Base-by-base conservation (phyloP, 2,329 filamentous ascomycete genomes). In the Ophiocordyceps unilateralis region DNA sequence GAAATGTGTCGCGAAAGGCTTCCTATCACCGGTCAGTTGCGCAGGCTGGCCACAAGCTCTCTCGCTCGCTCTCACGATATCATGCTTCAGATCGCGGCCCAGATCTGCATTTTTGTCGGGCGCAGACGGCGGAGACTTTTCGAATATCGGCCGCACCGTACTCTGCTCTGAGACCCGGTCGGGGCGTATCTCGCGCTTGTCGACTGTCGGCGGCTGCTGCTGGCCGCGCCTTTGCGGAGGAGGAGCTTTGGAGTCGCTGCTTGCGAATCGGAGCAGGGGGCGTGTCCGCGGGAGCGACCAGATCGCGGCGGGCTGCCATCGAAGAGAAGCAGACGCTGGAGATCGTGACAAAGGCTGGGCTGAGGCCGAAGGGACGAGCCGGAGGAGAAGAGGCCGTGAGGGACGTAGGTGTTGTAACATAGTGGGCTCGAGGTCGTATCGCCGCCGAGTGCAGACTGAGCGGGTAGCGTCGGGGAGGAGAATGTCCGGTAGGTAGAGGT, bases 1-100 rank as follows among this genome's bases (percentile, higher is more conserved):
- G 72, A 55, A 87, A 81, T 1, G 81, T 82, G 14, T 84, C 77
- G 53, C 76, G 76, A 55, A 86, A 72, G 9, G 72, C 71, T 55
- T 70, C 64, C 76, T 84, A 53, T 11, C 11, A n/a, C 6, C 1
- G 8, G 14, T 48, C 20, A 44, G 41, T 41, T 32, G 32, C 5
- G n/a, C 32, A 36, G 14, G 14, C 7, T 8, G 17, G 19, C 14
- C 6, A 20, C 17, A 10, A 17, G 7, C 32, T 19, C 2, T 30
- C 28, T 36, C 17, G n/a, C 7, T 36, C n/a, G 17, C 9, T 36
- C 70, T 37, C 67, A 83, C 81, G 54, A 84, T 55, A 40, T 75
- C 72, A 23, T 65, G 55, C 42, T 61, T 61, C 0, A 74, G 44
- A 5, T 59, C 61, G 2, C 55, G 52, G 1, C 43, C 36, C 10